Evolutionary conservation across 768 basidiomycete species (phyloP), one percentile per base, ranked within the genome.

Genomic region (Trametes cingulata): DNA sequence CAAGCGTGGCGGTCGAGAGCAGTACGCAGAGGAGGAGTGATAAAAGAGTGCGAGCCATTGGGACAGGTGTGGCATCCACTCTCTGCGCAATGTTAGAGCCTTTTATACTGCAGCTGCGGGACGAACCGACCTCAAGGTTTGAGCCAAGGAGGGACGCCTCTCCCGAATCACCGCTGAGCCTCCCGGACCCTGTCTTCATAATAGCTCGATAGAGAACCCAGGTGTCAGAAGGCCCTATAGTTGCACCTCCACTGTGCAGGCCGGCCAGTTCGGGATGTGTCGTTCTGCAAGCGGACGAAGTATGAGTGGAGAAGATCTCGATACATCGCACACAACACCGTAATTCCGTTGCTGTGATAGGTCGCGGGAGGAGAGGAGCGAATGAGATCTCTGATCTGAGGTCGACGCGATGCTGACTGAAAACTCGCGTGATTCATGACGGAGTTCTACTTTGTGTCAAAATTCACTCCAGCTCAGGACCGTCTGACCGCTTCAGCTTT

Each of bases 301-400:
- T 52, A 12, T 6, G 24, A 42, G 19, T 33, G 20, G 25, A 43
- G 25, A 13, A n/a, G 52, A 55, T 42, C 50, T 56, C 2, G 50
- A n/a, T 36, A 45, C 14, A 13, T 9, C 24, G 27, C 37, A 17
- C 45, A 10, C 2, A 24, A 15, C 33, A 9, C 25, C 56, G 24
- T 62, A 63, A 63, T 63, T 29, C 41, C 24, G 22, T 36, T 10
- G 22, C 37, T 58, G 46, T 58, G 56, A 63, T 63, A 63, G 61
- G 61, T 33, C 48, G 27, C 22, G 40, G 22, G 15, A 12, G 7
- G 17, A 19, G 33, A 29, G 39, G 40, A 24, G 15, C 17, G 36
- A 39, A 12, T 46, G 35, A 29, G 45, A 7, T 9, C 36, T 12
- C 17, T 43, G 50, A 52, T 35, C 19, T 57, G 9, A 39, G 29